Evolutionary conservation across 2,329 filamentous ascomycete species (phyloP).

Genomic region (Dendrostoma leiphaemia): DNA sequence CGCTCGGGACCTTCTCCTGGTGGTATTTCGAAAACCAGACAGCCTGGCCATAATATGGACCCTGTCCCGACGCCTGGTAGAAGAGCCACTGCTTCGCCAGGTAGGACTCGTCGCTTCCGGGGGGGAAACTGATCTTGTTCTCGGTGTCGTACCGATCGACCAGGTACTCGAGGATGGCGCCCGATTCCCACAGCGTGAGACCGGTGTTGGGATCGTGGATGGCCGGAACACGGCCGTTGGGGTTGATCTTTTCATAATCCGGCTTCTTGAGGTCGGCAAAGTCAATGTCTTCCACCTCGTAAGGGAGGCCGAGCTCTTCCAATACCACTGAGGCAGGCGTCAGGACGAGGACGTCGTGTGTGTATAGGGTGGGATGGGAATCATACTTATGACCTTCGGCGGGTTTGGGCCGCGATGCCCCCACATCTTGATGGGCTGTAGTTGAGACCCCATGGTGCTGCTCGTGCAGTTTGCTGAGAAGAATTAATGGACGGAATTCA

Average conservation of each 20-base stretch:
- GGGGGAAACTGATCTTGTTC: conserved; percentile 37
- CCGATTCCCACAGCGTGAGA: conserved; percentile 47
- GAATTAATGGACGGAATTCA: no score
- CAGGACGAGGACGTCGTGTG: not conserved
- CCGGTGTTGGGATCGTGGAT: conserved; percentile 38
- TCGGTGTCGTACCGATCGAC: conserved; percentile 42
- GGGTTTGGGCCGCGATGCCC: no score
- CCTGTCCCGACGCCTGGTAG: conserved; percentile 42
- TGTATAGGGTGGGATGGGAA: no score
- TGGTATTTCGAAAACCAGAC: conserved; percentile 29
- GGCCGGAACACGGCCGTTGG: conserved; percentile 10
- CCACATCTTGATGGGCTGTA: no score
- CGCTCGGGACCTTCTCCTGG: conserved; percentile 1
- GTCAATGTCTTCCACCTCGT: conserved; percentile 23
- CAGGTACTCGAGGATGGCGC: conserved; percentile 49
- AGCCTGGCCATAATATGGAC: conserved; percentile 40
- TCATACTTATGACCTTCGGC: no score
- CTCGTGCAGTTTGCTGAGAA: no score
- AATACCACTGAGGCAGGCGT: conserved; percentile 22
- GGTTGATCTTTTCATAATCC: conserved; percentile 5
- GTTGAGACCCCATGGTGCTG: no score
- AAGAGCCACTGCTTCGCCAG: conserved; percentile 39
- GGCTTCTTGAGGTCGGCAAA: conserved; percentile 15
- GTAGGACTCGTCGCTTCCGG: conserved; percentile 32
- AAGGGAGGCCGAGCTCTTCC: conserved; percentile 29